These are phyloP conservation scores for Nigrospora sphaerica DNA, from an alignment of 2,329 filamentous ascomycete genomes.

Conservation along the genomic window DNA sequence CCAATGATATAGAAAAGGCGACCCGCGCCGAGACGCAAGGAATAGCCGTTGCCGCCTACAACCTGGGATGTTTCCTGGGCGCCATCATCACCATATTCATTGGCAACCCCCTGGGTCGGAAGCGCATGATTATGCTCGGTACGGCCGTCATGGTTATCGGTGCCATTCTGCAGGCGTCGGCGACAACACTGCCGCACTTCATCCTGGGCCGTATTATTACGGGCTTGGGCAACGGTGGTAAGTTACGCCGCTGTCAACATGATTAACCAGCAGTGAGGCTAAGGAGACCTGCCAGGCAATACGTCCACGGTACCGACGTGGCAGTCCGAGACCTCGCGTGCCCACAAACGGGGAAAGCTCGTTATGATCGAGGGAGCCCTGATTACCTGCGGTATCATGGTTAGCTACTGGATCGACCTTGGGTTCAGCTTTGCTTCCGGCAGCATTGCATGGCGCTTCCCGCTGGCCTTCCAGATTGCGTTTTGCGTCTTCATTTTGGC, in stretches of 20 bases:
- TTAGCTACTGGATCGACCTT: conserved; percentile 55
- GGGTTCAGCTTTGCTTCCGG: conserved; percentile 45
- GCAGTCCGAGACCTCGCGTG: conserved; percentile 52
- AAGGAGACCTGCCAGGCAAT: conserved; percentile 13
- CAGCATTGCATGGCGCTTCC: conserved; percentile 52
- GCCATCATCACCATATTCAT: conserved; percentile 38
- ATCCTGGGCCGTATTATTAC: conserved; percentile 46
- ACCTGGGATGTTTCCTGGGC: conserved; percentile 51
- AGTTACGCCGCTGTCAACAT: no score
- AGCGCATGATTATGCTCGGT: conserved; percentile 49
- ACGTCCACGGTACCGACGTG: conserved; percentile 48
- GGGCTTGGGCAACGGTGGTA: conserved; percentile 31
- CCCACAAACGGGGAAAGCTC: conserved; percentile 51
- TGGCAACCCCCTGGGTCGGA: conserved; percentile 50
- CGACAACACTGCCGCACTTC: conserved; percentile 42
- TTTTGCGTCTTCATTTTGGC: conserved; percentile 52
- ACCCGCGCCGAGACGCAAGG: conserved; percentile 43
- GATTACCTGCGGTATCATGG: conserved; percentile 49
- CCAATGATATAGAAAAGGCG: conserved; percentile 23
- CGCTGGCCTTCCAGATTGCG: conserved; percentile 48
- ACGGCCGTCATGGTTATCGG: conserved; percentile 52
- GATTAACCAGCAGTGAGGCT: no score
- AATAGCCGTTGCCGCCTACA: conserved; percentile 49
- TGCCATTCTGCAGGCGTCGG: conserved; percentile 33
- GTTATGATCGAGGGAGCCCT: conserved; percentile 55